Evolutionary conservation across 23 red algal genomes (phyloP).

Genomic region (Gracilaria domingensis): DNA sequence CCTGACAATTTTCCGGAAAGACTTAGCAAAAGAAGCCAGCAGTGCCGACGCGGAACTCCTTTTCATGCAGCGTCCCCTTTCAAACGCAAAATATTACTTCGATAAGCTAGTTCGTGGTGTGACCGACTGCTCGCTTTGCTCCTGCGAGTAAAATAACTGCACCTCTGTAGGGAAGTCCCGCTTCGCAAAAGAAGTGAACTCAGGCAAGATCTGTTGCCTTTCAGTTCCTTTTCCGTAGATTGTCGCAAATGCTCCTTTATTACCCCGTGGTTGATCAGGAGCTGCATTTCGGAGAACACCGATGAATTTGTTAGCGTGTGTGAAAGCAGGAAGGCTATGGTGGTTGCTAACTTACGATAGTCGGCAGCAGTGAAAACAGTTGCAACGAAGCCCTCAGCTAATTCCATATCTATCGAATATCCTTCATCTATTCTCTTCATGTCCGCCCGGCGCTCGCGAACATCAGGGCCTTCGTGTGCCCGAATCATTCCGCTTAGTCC

Average conservation of each 20-base stretch:
- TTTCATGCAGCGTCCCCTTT: not conserved
- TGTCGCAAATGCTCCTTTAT: slow-evolving; percentile 60
- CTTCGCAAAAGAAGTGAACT: slow-evolving; percentile 51
- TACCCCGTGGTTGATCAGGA: slow-evolving; percentile 44
- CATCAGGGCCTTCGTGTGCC: slow-evolving; percentile 87
- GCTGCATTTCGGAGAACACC: not conserved
- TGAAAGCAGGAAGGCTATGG: not conserved
- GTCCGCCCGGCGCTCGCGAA: slow-evolving; percentile 68
- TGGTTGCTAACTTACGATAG: slow-evolving; percentile 46
- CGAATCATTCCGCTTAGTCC: slow-evolving; percentile 74
- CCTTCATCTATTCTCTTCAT: slow-evolving; percentile 69
- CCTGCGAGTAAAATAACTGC: slow-evolving; percentile 49
- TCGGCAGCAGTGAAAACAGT: slow-evolving; percentile 74
- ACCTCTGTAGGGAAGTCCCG: slow-evolving; percentile 22
- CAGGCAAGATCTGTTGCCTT: slow-evolving; percentile 30
- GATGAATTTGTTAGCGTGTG: not conserved
- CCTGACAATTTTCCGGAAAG: not conserved
- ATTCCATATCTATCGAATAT: slow-evolving; percentile 75
- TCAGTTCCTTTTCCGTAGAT: slow-evolving; percentile 38
- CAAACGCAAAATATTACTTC: not conserved
- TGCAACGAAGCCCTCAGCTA: slow-evolving; percentile 62
- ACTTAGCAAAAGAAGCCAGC: not conserved
- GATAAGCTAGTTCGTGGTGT: slow-evolving; percentile 64
- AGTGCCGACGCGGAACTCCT: not conserved
- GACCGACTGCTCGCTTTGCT: slow-evolving; percentile 12